Base-by-base conservation (phyloP, 257 asterid species). In the Eucommia ulmoides region DNA sequence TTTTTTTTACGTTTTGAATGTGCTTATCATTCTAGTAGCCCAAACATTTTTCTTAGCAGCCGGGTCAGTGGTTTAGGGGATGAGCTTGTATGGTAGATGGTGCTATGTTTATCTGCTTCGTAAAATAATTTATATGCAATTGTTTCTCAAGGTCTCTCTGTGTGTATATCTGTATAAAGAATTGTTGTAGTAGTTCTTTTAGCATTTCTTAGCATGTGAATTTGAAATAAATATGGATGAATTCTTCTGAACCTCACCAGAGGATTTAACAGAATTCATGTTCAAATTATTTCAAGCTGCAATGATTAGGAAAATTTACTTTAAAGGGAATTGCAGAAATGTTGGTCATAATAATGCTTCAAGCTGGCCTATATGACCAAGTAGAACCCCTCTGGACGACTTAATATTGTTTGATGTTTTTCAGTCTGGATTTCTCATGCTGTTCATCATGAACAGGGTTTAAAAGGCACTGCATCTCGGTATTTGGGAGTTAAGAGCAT, bases 401-500 rank as follows among this genome's bases (percentile, higher is more conserved):
- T 10, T 6, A 48, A 49, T 29, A 3, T 55, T 52, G 17, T 18
- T 19, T 52, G 55, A 38, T 20, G 22, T 46, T 50, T 47, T 38
- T 22, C 33, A 50, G 41, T 53, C 24, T 64, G 16, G 54, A 50
- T 19, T 24, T 45, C 59, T 54, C 50, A 50, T 57, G 20, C 33
- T 46, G 19, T 51, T 50, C 45, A 45, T 63, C 51, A 47, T 76
- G 68, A 66, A 47, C 94, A 91, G 98, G 94, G 96, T 54, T 62
- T 85, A 45, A 81, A 77, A 56, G 82, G 70, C 64, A 95, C 93
- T 24, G 93, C 96, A 20, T 60, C 78, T 53, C 85, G 82, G 23
- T 91, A 80, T 66, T 59, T 91, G 68, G 98, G 96, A 62, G 68
- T 91, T 51, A 71, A 75, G 73, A 69, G 84, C 50, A 45, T 91